Conservation (phyloP, 164 flowering plant species). For the Brasenia schreberi region DNA sequence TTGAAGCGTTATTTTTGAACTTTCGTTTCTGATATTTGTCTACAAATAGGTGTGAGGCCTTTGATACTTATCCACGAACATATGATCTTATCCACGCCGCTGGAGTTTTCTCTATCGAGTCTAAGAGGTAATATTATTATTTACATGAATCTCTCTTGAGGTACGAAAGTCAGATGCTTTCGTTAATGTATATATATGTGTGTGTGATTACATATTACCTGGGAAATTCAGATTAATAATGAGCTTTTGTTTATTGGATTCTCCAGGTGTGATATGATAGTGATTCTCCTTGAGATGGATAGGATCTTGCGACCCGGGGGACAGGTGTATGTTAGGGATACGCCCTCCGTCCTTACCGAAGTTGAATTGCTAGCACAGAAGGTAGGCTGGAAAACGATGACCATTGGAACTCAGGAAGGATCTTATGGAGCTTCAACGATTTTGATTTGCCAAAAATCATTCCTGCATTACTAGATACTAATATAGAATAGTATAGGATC, state of each 20-base stretch:
- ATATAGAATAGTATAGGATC: neutral
- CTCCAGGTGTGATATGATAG: conserved; percentile 58
- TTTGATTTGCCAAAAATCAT: conserved; percentile 41
- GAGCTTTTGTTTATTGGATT: neutral
- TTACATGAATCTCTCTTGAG: no score
- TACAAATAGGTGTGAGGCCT: conserved; percentile 69
- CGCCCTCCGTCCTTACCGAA: conserved; percentile 51
- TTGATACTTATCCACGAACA: conserved; percentile 85
- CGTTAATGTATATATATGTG: no score
- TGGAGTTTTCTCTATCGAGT: conserved; percentile 61
- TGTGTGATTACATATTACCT: no score
- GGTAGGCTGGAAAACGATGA: conserved; percentile 49
- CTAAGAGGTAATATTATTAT: conserved; percentile 34
- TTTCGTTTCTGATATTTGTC: neutral
- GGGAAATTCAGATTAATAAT: no score
- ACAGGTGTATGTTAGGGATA: conserved; percentile 61
- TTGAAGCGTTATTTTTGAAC: no score
- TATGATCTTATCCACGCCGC: conserved; percentile 83
- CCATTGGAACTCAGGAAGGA: conserved; percentile 66
- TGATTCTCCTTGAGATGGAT: conserved; percentile 90
- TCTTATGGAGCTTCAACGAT: conserved; percentile 67
- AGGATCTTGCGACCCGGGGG: conserved; percentile 91
- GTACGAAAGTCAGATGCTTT: no score
- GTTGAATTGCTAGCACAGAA: conserved; percentile 45
- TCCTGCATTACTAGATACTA: neutral